Base-by-base conservation (phyloP, 495 filamentous ascomycete genomes). In the Hypomontagnella submonticulosa region DNA sequence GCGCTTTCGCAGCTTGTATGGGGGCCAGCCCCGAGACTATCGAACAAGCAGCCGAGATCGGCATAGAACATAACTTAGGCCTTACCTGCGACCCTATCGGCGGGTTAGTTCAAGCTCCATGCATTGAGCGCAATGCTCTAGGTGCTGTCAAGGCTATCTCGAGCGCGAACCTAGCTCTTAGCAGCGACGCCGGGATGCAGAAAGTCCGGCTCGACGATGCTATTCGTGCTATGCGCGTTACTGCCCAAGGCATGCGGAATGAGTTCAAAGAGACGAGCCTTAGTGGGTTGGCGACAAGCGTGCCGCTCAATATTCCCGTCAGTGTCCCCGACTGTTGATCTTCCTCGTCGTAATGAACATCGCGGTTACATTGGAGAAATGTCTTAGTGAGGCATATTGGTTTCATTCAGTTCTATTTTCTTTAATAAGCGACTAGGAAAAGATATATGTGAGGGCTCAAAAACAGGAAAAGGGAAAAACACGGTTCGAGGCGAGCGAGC, bases 251-350 rank as follows among this genome's bases (percentile, higher is more conserved):
- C 4, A 76, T 76, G 74, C 53, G 74, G 0, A 75, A 75, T 27
- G 74, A 76, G 62, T 76, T 76, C 60, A 76, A 76, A 51, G 74
- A 76, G 64, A 76, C 74, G 13, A 76, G 74, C 34, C 69, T 76
- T 11, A 76, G 74, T 32, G 74, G 74, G 0, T 38, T 76, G 13
- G 74, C 74, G 32, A 76, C 71, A 0, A 76, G 74, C 34, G 74
- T 76, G 46, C 72, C 74, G 2, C 49, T 76, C 3, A 64, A 75
- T 40, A 76, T 76, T 23, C 74, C 74, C 4, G 74, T 76, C 13
- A 76, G 74, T 44, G 72, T 75, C 46, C 74, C 74, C 0, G 74
- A 76, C 42, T 76, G 74, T 36, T 76, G 46, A 67, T 52, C 12
- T n/a, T n/a, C n/a, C n/a, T n/a, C n/a, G n/a, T n/a, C n/a, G n/a